A percentile compares a stretch with the other conserved stretches of the same genome.
These are phyloP conservation scores for barrel medic (Medicago truncatula) DNA, from an alignment of 306 rosid species.

Conservation along the genomic window DNA sequence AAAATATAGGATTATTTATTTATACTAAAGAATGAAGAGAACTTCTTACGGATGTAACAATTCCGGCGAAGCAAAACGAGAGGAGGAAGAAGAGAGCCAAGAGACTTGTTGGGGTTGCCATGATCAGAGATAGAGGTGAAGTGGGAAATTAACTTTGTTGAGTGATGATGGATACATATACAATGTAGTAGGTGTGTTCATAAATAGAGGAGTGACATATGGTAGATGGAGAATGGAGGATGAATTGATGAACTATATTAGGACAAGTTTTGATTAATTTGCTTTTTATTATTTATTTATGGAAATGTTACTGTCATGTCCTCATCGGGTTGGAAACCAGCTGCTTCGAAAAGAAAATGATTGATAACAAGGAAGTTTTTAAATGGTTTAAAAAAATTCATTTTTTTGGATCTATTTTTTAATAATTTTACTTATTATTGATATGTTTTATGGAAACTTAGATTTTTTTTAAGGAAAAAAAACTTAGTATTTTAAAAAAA, in stretches of 20 bases:
- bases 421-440: no score
- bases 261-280: neutral
- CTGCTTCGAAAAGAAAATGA: no score
- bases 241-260: neutral
- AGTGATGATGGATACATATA: neutral
- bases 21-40: neutral
- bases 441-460: no score
- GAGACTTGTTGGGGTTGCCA: constrained; percentile 39
- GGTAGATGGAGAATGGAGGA: neutral
- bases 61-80: constrained; percentile 33
- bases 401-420: no score
- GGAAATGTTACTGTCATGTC: neutral
- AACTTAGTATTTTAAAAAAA: no score
- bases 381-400: no score
- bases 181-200: neutral
- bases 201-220: constrained; percentile 17
- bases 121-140: constrained; percentile 15
- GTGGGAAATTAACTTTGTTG: neutral
- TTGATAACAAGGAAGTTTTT: no score
- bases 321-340: no score
- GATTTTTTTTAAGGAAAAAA: no score
- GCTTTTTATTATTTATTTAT: neutral
- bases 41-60: constrained; percentile 44
- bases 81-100: constrained; percentile 41
- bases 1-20: neutral